Evolutionary conservation across 768 basidiomycete genomes (phyloP), one percentile per base, ranked within the genome.

Genomic region (Macrocybe gigantea): DNA sequence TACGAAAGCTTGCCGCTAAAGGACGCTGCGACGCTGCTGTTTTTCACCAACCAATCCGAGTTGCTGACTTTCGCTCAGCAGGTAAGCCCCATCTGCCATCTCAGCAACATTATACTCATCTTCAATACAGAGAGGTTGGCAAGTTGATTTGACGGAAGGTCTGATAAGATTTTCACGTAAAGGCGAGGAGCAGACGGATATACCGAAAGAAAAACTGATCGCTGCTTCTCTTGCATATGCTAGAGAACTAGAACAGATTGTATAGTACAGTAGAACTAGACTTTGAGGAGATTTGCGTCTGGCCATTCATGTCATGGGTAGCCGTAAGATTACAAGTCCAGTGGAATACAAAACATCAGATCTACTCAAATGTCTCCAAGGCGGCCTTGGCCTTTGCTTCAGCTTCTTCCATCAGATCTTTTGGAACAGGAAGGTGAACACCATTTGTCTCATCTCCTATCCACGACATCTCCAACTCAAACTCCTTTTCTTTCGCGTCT

Each of bases 391-490:
- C 96, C 64, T 85, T 85, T 48, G 71, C 72, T 62, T 96, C 89
- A 31, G 94, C 96, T 60, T 94, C 92, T 15, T 79, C 78, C 38
- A 85, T 72, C 49, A 97, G 71, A 32, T 93, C 93, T 51, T 78
- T 78, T 41, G 96, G 96, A 47, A 99, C 91, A 22, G 82, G 78
- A 22, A 80, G 74, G 66, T 97, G 93, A 41, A 83, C 63, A 45
- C 82, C 82, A 31, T 83, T 80, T 32, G 87, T 89, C 67, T 95
- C 91, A 33, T 81, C 76, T 35, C 93, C 82, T 49, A 97, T 83
- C 96, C 96, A 99, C 33, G 93, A 89, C 78, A 99, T 81, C 68
- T 99, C 96, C 29, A 99, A 79, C 63, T 98, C 96, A 54, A 99
- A 98, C 43, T 94, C 90, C 63, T 97, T 98, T 71, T 97, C 94